phyloP scores from a whole-genome alignment of 2,329 filamentous ascomycete genomes.

The Epichloe sp. region DNA sequence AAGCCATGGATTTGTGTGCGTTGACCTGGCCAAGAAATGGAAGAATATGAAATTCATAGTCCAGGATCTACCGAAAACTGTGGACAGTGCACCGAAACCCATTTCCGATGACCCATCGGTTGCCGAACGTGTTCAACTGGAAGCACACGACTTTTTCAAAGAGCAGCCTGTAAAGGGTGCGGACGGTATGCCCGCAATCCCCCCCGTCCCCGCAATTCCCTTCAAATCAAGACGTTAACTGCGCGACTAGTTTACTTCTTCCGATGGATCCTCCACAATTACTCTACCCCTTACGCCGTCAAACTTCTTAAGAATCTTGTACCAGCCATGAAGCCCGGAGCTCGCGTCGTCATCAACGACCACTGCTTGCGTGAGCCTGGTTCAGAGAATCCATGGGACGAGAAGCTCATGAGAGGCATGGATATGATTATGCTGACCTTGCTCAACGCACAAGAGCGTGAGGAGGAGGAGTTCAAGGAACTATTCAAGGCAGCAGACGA shows the following conservation, averaged over 20 bases:
- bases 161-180: slow-evolving; percentile 39
- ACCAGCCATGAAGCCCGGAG: slow-evolving; percentile 41
- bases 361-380: slow-evolving; percentile 29
- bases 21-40: slow-evolving; percentile 39
- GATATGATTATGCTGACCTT: slow-evolving; percentile 39
- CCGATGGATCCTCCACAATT: slow-evolving; percentile 49
- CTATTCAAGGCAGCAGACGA: slow-evolving; percentile 30
- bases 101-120: slow-evolving; percentile 25
- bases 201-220: too few species aligned
- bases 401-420: slow-evolving; percentile 34
- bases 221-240: neutral
- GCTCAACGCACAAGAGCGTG: slow-evolving; percentile 38
- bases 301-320: slow-evolving; percentile 36
- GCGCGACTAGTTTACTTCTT: slow-evolving; percentile 36
- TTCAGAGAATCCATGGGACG: slow-evolving; percentile 29
- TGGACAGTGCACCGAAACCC: slow-evolving; percentile 32
- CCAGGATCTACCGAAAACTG: slow-evolving; percentile 37
- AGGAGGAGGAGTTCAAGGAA: slow-evolving; percentile 29
- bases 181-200: slow-evolving; percentile 27
- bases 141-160: slow-evolving; percentile 44
- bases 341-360: slow-evolving; percentile 33
- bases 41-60: slow-evolving; percentile 40
- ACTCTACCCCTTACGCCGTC: slow-evolving; percentile 38
- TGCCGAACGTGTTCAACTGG: slow-evolving; percentile 26
- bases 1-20: slow-evolving; percentile 41